A percentile compares a stretch with the other conserved stretches of the same genome.
These are phyloP conservation scores for Tranzscheliella williamsii DNA, from an alignment of 1,284 basidiomycete genomes.

Conservation along the genomic window DNA sequence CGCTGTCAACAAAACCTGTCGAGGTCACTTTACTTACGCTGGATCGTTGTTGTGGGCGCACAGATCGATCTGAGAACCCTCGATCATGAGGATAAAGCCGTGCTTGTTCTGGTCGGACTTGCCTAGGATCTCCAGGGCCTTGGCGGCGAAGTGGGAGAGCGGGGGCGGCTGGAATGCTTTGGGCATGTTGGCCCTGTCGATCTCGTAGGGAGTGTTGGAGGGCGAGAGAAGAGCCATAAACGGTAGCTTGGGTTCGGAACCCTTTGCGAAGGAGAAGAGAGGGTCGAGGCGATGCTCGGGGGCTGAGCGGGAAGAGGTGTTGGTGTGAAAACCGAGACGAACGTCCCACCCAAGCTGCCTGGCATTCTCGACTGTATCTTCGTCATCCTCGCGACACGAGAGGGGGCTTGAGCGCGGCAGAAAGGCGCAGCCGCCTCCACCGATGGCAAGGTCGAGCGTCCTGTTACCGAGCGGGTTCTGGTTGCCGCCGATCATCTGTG, in stretches of 20 bases:
- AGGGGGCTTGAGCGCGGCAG: conserved; percentile 46
- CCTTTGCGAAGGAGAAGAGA: conserved; percentile 3
- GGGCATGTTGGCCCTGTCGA: conserved; percentile 48
- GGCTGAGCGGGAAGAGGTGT: conserved; percentile 8
- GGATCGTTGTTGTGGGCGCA: conserved; percentile 54
- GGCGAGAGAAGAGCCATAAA: conserved; percentile 44
- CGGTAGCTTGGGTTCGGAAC: conserved; percentile 19
- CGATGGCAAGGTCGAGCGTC: conserved; percentile 60
- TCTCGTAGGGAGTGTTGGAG: conserved; percentile 56
- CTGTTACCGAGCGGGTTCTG: conserved; percentile 31
- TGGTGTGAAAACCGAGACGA: conserved; percentile 20
- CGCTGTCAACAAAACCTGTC: no score
- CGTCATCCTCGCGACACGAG: conserved; percentile 57
- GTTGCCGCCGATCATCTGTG: conserved; percentile 26
- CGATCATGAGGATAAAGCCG: conserved; percentile 57
- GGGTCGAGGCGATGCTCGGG: not conserved
- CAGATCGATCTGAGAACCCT: conserved; percentile 57
- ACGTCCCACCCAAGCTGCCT: conserved; percentile 45
- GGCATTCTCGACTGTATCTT: conserved; percentile 53
- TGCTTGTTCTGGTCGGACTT: conserved; percentile 22
- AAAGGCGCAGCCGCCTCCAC: conserved; percentile 61
- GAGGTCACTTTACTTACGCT: no score
- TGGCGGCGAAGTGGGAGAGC: conserved; percentile 30
- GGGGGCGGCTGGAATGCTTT: conserved; percentile 21
- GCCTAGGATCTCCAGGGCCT: conserved; percentile 33